Evolutionary conservation across 305 asterid genomes (phyloP).

Genomic region (Solanum hybrid): DNA sequence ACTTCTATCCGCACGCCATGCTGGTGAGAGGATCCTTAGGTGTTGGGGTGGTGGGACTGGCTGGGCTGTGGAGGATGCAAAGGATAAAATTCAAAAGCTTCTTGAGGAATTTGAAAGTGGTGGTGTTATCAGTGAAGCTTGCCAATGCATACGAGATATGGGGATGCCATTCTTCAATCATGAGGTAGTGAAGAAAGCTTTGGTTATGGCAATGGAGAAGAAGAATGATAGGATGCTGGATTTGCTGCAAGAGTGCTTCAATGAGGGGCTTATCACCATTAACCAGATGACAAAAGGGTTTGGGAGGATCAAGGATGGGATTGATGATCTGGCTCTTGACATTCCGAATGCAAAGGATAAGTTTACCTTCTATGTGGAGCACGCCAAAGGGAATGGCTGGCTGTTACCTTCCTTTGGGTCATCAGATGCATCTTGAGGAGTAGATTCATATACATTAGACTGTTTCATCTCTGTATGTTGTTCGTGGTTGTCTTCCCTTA

Average conservation of each 20-base stretch:
- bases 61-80: constrained; percentile 98
- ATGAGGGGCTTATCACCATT: constrained; percentile 81
- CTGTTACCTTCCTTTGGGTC: constrained; percentile 31
- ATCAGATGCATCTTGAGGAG: constrained; percentile 22
- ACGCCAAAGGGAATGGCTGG: constrained; percentile 66
- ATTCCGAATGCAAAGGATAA: constrained; percentile 81
- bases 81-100: constrained; percentile 93
- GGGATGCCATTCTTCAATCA: constrained; percentile 92
- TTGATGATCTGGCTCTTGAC: constrained; percentile 88
- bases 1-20: constrained; percentile 83
- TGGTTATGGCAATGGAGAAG: constrained; percentile 99
- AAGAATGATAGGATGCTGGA: constrained; percentile 81
- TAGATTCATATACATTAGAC: constrained; percentile 9
- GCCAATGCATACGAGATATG: constrained; percentile 85
- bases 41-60: constrained; percentile 99
- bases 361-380: constrained; percentile 45
- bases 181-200: constrained; percentile 89
- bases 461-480: constrained; percentile 16
- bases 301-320: constrained; percentile 76
- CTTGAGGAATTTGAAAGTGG: constrained; percentile 91
- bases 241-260: constrained; percentile 63
- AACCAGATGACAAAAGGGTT: constrained; percentile 97
- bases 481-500: background rate
- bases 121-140: constrained; percentile 74
- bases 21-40: constrained; percentile 95